Evolutionary conservation across 257 asterid genomes (phyloP).

Genomic region (Solanum arcanum): DNA sequence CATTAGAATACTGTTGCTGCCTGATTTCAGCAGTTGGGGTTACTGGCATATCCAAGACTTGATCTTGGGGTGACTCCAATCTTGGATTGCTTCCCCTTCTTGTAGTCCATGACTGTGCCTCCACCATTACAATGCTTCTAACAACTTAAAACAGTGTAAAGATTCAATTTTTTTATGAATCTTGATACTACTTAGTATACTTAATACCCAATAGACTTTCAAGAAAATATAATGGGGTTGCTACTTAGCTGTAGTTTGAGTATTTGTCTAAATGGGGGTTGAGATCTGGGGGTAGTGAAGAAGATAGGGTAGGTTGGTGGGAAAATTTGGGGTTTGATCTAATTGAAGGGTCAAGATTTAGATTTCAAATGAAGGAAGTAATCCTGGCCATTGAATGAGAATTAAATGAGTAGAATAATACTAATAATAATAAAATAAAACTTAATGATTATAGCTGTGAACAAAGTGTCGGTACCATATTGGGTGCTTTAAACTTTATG

Average conservation of each 20-base stretch:
- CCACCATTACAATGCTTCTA: conserved; percentile 52
- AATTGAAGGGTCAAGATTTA: conserved; percentile 42
- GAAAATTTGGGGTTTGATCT: conserved; percentile 17
- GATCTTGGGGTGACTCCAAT: conserved; percentile 47
- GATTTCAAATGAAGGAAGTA: conserved; percentile 24
- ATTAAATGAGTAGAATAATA: neutral
- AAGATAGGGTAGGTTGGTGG: neutral
- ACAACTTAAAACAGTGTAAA: neutral
- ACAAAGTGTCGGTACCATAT: conserved; percentile 34
- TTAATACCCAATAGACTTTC: neutral
- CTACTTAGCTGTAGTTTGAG: neutral
- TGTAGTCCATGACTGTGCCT: conserved; percentile 90
- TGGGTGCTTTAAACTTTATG: neutral
- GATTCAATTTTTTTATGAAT: conserved; percentile 2
- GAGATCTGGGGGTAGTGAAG: neutral
- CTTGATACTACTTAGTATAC: neutral
- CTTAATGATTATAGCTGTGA: conserved; percentile 7
- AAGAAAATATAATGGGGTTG: neutral
- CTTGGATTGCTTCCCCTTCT: conserved; percentile 96
- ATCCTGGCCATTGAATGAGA: conserved; percentile 18
- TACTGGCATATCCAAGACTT: conserved; percentile 68
- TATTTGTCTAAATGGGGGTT: neutral
- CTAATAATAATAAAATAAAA: neutral
- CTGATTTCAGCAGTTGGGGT: conserved; percentile 92
- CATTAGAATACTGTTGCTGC: conserved; percentile 28